phyloP scores from a whole-genome alignment of 1,139 yeast species.

The Schizosaccharomyces versatilis region DNA sequence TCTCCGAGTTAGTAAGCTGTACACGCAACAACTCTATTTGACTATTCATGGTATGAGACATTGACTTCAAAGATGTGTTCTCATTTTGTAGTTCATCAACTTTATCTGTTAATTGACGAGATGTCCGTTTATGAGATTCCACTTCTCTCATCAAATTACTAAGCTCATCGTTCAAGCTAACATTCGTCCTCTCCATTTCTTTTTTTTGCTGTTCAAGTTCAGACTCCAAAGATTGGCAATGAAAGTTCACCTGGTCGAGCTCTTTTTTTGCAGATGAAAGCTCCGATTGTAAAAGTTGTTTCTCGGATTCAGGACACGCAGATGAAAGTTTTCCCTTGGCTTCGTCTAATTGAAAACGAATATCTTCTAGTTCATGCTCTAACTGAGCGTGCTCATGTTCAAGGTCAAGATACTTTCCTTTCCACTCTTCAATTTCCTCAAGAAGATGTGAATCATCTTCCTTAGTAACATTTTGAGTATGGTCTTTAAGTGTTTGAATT shows the following conservation, averaged over 20 bases:
- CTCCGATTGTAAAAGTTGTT: no score
- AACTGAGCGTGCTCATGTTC: not conserved
- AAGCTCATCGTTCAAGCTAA: not conserved
- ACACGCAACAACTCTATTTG: no score
- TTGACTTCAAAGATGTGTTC: no score
- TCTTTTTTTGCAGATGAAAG: no score
- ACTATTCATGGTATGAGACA: no score
- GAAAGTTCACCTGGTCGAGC: no score
- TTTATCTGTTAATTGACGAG: not conserved
- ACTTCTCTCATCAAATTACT: not conserved
- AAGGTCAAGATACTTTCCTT: not conserved
- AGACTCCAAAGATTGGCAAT: no score
- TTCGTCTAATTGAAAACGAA: no score
- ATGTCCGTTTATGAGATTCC: not conserved
- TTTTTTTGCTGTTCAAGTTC: not conserved
- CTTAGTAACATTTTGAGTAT: not conserved
- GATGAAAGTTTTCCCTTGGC: no score
- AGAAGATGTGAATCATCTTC: not conserved
- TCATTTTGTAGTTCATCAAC: no score
- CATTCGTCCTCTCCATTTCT: not conserved
- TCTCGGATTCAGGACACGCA: no score
- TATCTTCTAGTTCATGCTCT: not conserved
- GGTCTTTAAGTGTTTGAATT: not conserved
- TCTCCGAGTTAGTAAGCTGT: no score
- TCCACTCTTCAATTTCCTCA: not conserved